phyloP scores from a whole-genome alignment of 345 rosid species.

The Moricandia moricandioides region DNA sequence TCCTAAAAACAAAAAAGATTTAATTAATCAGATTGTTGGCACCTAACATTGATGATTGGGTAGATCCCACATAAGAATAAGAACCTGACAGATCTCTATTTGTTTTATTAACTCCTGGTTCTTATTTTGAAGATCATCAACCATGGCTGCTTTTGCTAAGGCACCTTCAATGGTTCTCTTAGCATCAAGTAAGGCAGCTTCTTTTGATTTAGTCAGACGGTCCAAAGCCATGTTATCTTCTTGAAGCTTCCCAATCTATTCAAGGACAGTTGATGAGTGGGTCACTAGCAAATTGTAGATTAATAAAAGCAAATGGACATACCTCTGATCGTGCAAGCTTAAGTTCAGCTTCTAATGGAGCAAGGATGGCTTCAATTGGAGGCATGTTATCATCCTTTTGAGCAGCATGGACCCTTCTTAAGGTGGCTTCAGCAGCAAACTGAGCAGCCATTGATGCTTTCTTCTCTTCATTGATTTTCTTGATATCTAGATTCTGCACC shows the following conservation, averaged over 20 bases:
- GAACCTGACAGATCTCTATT: constrained; percentile 96
- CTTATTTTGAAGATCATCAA: constrained; percentile 98
- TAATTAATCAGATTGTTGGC: neutral
- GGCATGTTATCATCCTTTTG: constrained; percentile 99
- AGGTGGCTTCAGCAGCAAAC: constrained; percentile 99
- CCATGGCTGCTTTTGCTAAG: constrained; percentile 88
- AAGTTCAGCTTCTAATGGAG: constrained; percentile 97
- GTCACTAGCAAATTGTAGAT: neutral
- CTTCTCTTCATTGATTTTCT: constrained; percentile 97
- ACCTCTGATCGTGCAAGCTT: constrained; percentile 98
- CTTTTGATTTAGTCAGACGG: constrained; percentile 93
- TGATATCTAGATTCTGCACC: constrained; percentile 92
- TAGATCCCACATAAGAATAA: neutral
- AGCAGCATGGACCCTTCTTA: constrained; percentile 99
- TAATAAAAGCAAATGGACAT: neutral
- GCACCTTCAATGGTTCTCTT: constrained; percentile 92
- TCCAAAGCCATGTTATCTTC: constrained; percentile 98
- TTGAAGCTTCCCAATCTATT: constrained; percentile 95
- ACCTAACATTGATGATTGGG: neutral
- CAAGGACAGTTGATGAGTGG: neutral
- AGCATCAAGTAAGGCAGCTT: constrained; percentile 95
- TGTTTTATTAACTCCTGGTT: constrained; percentile 98
- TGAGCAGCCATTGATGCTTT: constrained; percentile 99
- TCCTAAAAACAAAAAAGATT: constrained; percentile 49
- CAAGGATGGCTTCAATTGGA: constrained; percentile 99